Evolutionary conservation across 352 stramenopile species (phyloP), one percentile per base, ranked within the genome.

Genomic region (Globisporangium abappressorium): DNA sequence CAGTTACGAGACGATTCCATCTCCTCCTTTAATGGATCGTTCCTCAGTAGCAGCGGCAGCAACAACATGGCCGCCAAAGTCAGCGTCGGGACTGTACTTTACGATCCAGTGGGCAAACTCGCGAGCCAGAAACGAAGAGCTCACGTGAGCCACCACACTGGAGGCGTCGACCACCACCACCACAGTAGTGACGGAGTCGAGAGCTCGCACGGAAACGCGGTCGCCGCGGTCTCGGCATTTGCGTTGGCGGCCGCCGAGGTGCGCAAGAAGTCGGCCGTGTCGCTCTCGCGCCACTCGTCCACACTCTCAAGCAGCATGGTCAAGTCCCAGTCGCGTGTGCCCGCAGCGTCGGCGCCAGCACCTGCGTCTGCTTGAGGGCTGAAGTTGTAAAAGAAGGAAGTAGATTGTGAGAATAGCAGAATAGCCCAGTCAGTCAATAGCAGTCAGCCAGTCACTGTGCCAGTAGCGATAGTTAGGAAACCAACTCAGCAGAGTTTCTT

Each of bases 191-290:
- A 6, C 53, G 6, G 30, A 33, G 43, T 30, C 1, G 41, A 56
- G n/a, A 66, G 54, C 9, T 63, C 72, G 3, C 70, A 69, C 5
- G 71, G 43, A 51, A 51, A 76, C 0, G 77, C 77, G 14, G 74
- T 89, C 43, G 73, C 73, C 20, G 80, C 81, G 5, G 79, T 90
- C 12, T 84, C 79, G 1, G 81, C 81, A 5, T 87, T 90, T 58
- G 81, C 83, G 0, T 61, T 54, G 24, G 81, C 81, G 53, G 80
- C 81, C 1, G 80, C 73, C 0, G 73, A 87, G 57, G 81, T 78
- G 62, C 76, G 81, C 33, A 75, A 81, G 46, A 83, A 83, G 55
- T 91, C 80, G 26, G 76, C 80, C 28, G 70, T 76, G 55, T 90
- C 81, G 49, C 77, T 91, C 5, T 75, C 75, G 5, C 72, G 77